phyloP scores from a whole-genome alignment of 2,329 filamentous ascomycete genomes.

The Paecilomyces fulvus region DNA sequence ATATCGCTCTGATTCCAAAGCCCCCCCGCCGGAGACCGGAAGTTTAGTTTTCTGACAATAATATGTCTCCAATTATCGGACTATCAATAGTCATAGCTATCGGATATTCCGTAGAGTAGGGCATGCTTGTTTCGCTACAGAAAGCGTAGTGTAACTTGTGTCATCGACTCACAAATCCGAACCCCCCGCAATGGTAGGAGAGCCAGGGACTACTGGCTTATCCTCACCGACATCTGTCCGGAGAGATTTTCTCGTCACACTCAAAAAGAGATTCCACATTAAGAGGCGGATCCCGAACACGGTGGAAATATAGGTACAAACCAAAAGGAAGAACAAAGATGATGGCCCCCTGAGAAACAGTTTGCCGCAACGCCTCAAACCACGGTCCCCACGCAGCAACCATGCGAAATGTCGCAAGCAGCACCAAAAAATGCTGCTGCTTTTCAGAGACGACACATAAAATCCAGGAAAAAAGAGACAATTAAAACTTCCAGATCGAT shows the following conservation, averaged over 20 bases:
- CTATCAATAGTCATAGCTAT: neutral
- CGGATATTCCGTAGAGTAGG: neutral
- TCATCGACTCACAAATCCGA: neutral
- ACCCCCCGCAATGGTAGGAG: neutral
- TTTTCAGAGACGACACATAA: slow-evolving; percentile 3
- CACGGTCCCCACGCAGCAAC: slow-evolving; percentile 17
- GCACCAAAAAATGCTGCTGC: slow-evolving; percentile 3
- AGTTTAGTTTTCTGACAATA: neutral
- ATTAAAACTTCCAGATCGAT: slow-evolving; percentile 1
- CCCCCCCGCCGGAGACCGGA: neutral
- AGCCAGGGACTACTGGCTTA: neutral
- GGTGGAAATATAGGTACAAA: neutral
- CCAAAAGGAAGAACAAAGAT: neutral
- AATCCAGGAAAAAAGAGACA: slow-evolving; percentile 5
- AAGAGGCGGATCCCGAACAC: neutral
- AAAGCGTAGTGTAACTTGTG: neutral
- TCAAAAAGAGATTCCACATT: neutral
- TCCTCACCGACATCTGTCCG: neutral
- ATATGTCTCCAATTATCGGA: neutral
- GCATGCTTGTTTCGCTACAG: neutral
- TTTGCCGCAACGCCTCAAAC: slow-evolving; percentile 16
- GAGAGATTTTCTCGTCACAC: neutral
- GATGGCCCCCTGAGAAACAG: slow-evolving; percentile 1
- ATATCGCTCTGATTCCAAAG: neutral
- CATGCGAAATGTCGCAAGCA: slow-evolving; percentile 7